Percentiles rank a stretch among this genome's conserved stretches.
Conservation (phyloP, 768 basidiomycete species). For the Kwoniella bestiolae region DNA sequence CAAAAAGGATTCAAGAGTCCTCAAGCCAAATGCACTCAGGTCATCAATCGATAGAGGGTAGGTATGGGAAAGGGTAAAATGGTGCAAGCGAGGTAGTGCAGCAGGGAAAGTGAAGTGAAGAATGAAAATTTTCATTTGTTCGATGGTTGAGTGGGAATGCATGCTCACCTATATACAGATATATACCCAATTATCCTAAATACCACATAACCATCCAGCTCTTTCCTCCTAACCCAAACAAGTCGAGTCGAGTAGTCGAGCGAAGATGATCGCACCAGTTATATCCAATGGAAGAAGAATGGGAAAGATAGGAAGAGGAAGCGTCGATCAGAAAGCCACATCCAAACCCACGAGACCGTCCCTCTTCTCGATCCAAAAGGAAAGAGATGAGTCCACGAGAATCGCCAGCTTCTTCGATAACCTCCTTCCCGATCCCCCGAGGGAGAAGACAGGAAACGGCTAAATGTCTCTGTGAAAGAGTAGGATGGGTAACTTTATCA, state of each 20-base stretch:
- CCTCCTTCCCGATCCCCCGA: not conserved
- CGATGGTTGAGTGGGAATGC: constrained; percentile 25
- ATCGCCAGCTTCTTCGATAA: constrained; percentile 56
- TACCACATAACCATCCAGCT: not conserved
- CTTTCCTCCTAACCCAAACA: constrained; percentile 5
- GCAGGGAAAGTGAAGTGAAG: not conserved
- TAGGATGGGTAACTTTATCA: constrained; percentile 52
- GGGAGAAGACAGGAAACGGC: constrained; percentile 11
- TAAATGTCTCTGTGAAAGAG: constrained; percentile 55
- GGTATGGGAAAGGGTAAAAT: not conserved
- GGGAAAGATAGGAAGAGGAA: constrained; percentile 17
- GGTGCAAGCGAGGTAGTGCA: not conserved
- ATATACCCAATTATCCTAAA: constrained; percentile 13
- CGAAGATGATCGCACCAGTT: too few relatives aligned
- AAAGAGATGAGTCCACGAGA: constrained; percentile 22
- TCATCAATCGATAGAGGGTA: constrained; percentile 37
- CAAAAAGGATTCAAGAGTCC: constrained; percentile 29
- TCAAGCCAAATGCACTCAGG: constrained; percentile 57
- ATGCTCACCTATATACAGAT: constrained; percentile 48
- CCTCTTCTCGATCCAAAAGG: constrained; percentile 30
- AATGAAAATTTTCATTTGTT: constrained; percentile 18
- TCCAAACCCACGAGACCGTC: constrained; percentile 41
- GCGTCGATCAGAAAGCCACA: constrained; percentile 56
- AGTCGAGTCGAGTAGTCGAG: not conserved
- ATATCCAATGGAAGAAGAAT: constrained; percentile 1